These are phyloP conservation scores for Stentor coeruleus DNA, from an alignment of 73 alveolate species.

Conservation along the genomic window DNA sequence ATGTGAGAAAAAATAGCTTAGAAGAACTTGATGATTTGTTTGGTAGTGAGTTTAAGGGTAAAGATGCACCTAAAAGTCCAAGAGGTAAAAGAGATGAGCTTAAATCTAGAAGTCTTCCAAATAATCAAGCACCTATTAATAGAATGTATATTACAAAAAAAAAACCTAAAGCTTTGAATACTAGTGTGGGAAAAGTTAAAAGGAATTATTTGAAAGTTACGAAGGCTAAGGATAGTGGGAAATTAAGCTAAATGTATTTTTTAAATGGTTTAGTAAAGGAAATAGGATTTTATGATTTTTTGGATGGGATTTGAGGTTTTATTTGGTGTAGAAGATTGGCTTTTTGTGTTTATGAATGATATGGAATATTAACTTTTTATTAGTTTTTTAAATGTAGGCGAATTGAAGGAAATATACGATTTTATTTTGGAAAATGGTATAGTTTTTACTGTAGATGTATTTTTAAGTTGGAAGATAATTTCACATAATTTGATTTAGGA, in stretches of 20 bases:
- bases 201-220: not conserved
- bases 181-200: not conserved
- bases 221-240: not conserved
- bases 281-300: too few species aligned
- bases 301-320: too few species aligned
- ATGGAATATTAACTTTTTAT: too few species aligned
- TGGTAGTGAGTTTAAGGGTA: not conserved
- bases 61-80: not conserved
- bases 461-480: too few species aligned
- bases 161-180: not conserved
- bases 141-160: not conserved
- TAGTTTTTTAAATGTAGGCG: too few species aligned
- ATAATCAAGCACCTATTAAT: not conserved
- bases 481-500: too few species aligned
- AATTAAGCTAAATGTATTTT: not conserved
- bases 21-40: conserved; percentile 13
- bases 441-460: too few species aligned
- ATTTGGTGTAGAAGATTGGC: too few species aligned
- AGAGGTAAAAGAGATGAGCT: conserved; percentile 1
- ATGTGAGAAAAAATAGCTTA: not conserved
- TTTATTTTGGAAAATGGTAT: too few species aligned
- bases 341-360: too few species aligned
- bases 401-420: too few species aligned
- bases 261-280: too few species aligned
- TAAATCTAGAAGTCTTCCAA: not conserved